A percentile compares a stretch with the other conserved stretches of the same genome.
Evolutionary conservation across 345 rosid genomes (phyloP).

Genomic region (Punica granatum): DNA sequence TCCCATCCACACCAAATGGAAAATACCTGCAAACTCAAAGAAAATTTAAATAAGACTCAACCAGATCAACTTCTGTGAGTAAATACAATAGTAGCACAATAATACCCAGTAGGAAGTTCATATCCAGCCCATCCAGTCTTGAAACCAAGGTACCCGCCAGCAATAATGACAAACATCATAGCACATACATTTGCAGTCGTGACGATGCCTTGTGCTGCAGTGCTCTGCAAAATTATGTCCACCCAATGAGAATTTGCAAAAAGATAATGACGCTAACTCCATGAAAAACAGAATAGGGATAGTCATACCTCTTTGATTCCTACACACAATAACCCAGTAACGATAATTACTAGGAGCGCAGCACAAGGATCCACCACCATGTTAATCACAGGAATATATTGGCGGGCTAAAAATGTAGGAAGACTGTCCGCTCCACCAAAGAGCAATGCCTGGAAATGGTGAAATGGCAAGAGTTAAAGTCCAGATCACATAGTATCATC

Average conservation of each 20-base stretch:
- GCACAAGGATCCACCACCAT: constrained; percentile 93
- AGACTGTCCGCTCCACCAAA: constrained; percentile 81
- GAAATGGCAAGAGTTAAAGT: not conserved
- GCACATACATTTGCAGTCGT: constrained; percentile 74
- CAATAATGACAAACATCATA: constrained; percentile 75
- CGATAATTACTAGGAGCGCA: constrained; percentile 61
- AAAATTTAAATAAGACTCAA: constrained; percentile 4
- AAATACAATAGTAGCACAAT: not conserved
- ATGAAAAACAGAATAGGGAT: not conserved
- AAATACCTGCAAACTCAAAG: constrained; percentile 43
- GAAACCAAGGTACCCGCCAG: constrained; percentile 82
- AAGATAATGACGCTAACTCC: not conserved
- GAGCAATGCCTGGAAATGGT: constrained; percentile 55
- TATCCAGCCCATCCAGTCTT: constrained; percentile 93
- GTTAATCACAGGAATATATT: constrained; percentile 74
- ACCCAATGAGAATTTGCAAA: not conserved
- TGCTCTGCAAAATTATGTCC: constrained; percentile 52
- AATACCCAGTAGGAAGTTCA: constrained; percentile 86
- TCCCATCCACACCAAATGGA: constrained; percentile 89
- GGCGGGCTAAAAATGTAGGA: constrained; percentile 72
- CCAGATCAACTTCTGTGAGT: constrained; percentile 5
- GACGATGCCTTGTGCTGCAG: constrained; percentile 71
- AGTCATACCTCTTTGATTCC: constrained; percentile 90
- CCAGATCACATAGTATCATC: not conserved
- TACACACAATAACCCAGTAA: constrained; percentile 81